These are phyloP conservation scores for Trichosporon sp. DNA, from an alignment of 1,284 basidiomycete genomes.

Conservation along the genomic window DNA sequence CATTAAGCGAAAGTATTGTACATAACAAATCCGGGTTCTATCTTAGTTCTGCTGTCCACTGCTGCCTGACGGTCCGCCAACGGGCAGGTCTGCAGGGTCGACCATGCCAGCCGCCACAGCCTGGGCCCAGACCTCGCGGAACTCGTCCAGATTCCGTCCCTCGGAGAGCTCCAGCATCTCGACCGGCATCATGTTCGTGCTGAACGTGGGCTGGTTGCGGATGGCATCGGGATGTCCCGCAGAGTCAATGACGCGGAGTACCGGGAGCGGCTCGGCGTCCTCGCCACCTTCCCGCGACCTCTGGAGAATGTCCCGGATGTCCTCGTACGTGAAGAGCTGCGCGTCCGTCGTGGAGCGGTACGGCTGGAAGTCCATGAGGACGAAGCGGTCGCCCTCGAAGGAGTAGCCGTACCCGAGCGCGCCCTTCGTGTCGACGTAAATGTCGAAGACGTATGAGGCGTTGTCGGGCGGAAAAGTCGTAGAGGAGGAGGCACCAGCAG, in stretches of 20 bases:
- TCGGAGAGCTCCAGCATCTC: conserved; percentile 79
- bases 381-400: conserved; percentile 74
- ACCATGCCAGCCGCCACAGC: conserved; percentile 32
- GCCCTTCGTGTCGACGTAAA: conserved; percentile 59
- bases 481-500: background rate
- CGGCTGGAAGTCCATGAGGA: conserved; percentile 88
- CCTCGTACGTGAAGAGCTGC: conserved; percentile 80
- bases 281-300: background rate
- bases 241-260: conserved; percentile 73
- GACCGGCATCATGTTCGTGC: conserved; percentile 89
- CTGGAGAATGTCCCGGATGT: conserved; percentile 61
- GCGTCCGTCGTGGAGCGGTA: conserved; percentile 83
- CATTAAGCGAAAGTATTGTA: background rate
- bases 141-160: conserved; percentile 72
- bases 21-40: background rate
- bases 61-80: background rate
- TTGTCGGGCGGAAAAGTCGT: background rate
- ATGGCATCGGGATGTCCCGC: conserved; percentile 67
- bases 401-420: background rate
- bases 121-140: conserved; percentile 59
- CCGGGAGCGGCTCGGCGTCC: conserved; percentile 53
- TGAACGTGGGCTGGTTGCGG: conserved; percentile 70
- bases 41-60: background rate
- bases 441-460: conserved; percentile 68
- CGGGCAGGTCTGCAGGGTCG: conserved; percentile 12